Conservation (phyloP, 2,329 filamentous ascomycete genomes). For the Polytolypa hystricis region DNA sequence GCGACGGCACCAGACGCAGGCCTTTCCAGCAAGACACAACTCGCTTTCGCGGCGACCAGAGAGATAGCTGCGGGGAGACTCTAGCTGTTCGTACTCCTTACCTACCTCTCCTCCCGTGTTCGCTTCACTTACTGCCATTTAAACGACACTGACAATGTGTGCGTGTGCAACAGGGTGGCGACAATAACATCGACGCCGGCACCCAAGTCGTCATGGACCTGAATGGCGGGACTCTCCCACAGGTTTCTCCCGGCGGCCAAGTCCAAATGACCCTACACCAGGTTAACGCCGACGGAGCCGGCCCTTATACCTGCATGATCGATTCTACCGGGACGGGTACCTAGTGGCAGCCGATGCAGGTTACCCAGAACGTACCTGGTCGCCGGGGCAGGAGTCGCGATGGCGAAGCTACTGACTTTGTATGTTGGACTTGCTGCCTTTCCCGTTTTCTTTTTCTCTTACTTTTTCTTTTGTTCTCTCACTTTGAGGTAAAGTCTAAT, state of each 20-base stretch:
- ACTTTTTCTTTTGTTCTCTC: too few relatives aligned
- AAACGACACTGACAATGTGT: neutral
- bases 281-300: conserved; percentile 56
- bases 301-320: conserved; percentile 55
- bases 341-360: conserved; percentile 43
- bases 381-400: conserved; percentile 15
- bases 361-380: conserved; percentile 45
- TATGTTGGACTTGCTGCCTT: conserved; percentile 8
- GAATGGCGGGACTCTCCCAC: conserved; percentile 47
- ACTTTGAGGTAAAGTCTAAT: too few relatives aligned
- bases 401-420: conserved; percentile 8
- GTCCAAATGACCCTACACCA: conserved; percentile 55
- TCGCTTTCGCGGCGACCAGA: conserved; percentile 46
- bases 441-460: neutral
- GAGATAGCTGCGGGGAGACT: conserved; percentile 48
- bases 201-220: conserved; percentile 47
- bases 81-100: conserved; percentile 23
- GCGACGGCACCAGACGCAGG: conserved; percentile 48
- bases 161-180: too few relatives aligned
- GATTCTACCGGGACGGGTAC: conserved; percentile 48
- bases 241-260: conserved; percentile 46
- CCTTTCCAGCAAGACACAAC: conserved; percentile 57
- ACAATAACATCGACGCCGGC: conserved; percentile 47
- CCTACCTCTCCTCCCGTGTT: neutral
- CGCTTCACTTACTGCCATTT: too few relatives aligned